Percentiles rank a stretch among this genome's conserved stretches.
Evolutionary conservation across 148 eudicot genomes (phyloP).

Genomic region (Chenopodium berlandieri): DNA sequence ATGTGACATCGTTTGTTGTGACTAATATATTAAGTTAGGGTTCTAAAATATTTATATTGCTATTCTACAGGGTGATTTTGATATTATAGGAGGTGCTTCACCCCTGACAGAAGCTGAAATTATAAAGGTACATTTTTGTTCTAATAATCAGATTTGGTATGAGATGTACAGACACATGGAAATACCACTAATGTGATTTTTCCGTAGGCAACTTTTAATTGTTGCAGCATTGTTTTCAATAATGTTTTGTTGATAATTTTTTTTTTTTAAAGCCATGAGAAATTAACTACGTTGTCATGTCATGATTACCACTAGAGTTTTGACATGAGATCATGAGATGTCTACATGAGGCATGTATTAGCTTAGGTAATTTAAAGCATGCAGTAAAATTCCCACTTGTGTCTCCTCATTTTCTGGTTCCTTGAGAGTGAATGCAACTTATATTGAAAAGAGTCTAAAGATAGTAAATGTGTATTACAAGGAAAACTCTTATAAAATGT

Average conservation of each 20-base stretch:
- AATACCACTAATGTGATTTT: too few species aligned
- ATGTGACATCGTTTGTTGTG: not conserved
- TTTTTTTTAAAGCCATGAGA: not conserved
- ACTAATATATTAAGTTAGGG: not conserved
- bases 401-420: not conserved
- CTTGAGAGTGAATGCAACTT: not conserved
- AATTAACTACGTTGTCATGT: not conserved
- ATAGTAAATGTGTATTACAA: not conserved
- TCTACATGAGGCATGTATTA: not conserved
- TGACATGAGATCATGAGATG: not conserved
- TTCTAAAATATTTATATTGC: not conserved
- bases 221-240: not conserved
- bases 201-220: not conserved
- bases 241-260: too few species aligned
- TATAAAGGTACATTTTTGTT: slow-evolving; percentile 62
- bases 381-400: not conserved
- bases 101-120: slow-evolving; percentile 91
- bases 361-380: not conserved
- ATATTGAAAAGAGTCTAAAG: not conserved
- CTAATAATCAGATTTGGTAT: not conserved
- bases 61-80: slow-evolving; percentile 72
- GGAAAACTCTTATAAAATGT: not conserved
- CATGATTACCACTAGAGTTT: not conserved
- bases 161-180: not conserved
- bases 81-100: slow-evolving; percentile 87